Conservation (phyloP, 225 moss, liverwort and hornwort species). For the Physcomitrium patens region DNA sequence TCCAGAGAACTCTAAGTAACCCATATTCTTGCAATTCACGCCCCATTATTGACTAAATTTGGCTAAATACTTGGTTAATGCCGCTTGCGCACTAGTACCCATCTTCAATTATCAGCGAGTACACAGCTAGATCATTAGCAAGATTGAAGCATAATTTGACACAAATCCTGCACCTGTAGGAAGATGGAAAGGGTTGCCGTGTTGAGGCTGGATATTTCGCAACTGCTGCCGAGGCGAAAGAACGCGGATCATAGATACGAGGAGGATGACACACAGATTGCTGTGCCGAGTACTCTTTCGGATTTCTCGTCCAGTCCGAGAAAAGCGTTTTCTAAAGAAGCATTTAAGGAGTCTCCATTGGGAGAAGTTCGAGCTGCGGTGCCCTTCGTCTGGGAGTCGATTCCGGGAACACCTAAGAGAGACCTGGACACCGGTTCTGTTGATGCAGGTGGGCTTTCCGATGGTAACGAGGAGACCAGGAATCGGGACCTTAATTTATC, state of each 20-base stretch:
- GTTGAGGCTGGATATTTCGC: slow-evolving; percentile 4
- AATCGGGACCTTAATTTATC: slow-evolving; percentile 6
- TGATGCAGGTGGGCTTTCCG: neutral
- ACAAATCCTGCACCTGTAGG: neutral
- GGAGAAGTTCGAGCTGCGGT: slow-evolving; percentile 43
- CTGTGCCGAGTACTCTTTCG: slow-evolving; percentile 35
- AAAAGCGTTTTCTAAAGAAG: slow-evolving; percentile 26
- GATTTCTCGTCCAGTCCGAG: slow-evolving; percentile 54
- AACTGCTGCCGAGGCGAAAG: neutral
- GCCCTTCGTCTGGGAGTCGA: slow-evolving; percentile 38
- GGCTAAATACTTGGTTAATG: slow-evolving; percentile 16
- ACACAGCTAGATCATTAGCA: neutral
- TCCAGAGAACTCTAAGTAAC: neutral
- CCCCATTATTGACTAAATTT: neutral
- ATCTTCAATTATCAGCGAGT: neutral
- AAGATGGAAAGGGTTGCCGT: slow-evolving; percentile 30
- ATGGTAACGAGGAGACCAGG: slow-evolving; percentile 3
- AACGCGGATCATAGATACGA: neutral
- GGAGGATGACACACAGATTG: slow-evolving; percentile 31
- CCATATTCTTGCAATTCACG: neutral
- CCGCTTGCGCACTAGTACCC: slow-evolving; percentile 3
- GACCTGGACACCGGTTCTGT: slow-evolving; percentile 13
- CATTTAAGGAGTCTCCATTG: slow-evolving; percentile 38
- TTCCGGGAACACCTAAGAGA: slow-evolving; percentile 29
- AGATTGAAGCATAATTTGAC: neutral